Percentiles rank a stretch among this genome's conserved stretches.
phyloP scores from a whole-genome alignment of 306 rosid genomes.

The Dryas alaskensis region DNA sequence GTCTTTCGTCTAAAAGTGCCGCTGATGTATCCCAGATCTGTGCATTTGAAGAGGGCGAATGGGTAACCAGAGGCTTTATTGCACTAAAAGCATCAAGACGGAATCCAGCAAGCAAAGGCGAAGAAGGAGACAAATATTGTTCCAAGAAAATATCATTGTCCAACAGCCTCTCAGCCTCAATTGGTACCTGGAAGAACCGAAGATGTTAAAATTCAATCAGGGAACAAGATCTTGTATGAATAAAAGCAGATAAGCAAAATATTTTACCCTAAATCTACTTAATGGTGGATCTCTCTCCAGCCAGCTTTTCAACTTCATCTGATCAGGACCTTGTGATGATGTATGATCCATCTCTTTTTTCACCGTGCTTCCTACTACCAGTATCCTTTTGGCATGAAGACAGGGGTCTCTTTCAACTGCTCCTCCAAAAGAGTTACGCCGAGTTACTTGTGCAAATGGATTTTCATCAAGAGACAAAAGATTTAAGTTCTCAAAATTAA shows the following conservation, averaged over 20 bases:
- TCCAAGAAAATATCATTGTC: constrained; percentile 76
- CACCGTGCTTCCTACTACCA: constrained; percentile 69
- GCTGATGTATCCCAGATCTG: constrained; percentile 36
- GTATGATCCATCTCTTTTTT: constrained; percentile 53
- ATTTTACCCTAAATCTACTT: constrained; percentile 77
- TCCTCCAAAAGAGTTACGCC: constrained; percentile 87
- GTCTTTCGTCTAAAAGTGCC: constrained; percentile 65
- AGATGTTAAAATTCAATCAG: constrained; percentile 19
- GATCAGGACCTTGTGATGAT: constrained; percentile 62
- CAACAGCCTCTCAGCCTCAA: constrained; percentile 78
- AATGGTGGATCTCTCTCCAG: constrained; percentile 79
- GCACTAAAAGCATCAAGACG: constrained; percentile 86
- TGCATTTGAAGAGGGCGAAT: constrained; percentile 69
- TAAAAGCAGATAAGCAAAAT: constrained; percentile 16
- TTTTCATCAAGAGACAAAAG: constrained; percentile 82
- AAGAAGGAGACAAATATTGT: constrained; percentile 62
- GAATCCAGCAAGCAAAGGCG: constrained; percentile 83
- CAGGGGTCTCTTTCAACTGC: constrained; percentile 62
- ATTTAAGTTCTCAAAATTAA: constrained; percentile 67
- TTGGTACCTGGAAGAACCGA: constrained; percentile 63
- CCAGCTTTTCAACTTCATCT: constrained; percentile 51
- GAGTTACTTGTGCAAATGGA: constrained; percentile 69
- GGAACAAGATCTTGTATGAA: constrained; percentile 14
- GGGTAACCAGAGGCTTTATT: constrained; percentile 86
- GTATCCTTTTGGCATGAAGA: constrained; percentile 92